Evolutionary conservation across 78 protist species (phyloP).

Genomic region (Dictyostelium brefeldianum): DNA sequence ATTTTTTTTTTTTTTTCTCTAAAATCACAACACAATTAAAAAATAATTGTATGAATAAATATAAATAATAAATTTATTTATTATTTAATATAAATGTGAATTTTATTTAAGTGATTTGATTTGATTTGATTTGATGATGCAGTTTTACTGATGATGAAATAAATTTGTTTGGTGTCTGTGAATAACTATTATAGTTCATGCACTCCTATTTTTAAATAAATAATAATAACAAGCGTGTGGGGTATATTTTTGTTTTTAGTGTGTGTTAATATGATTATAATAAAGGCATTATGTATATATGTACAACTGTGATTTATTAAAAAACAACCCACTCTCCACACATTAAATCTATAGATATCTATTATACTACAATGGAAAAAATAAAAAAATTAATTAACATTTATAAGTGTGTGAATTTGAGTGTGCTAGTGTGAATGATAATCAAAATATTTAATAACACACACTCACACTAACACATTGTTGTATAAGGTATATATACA

Average conservation of each 20-base stretch:
- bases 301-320: not conserved
- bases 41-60: not conserved
- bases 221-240: not conserved
- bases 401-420: too few species aligned
- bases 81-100: conserved; percentile 6
- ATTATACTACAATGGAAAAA: conserved; percentile 1
- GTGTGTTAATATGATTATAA: not conserved
- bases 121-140: conserved; percentile 23
- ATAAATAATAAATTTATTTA: not conserved
- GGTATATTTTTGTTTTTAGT: too few species aligned
- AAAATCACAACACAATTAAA: not conserved
- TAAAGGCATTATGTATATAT: not conserved
- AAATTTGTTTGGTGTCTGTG: not conserved
- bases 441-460: too few species aligned
- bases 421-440: too few species aligned
- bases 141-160: not conserved
- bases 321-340: not conserved
- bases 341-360: not conserved
- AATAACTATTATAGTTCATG: not conserved
- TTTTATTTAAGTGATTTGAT: conserved; percentile 10
- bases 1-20: not conserved
- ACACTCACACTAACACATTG: too few species aligned
- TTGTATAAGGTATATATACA: too few species aligned
- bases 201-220: not conserved
- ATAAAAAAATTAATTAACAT: not conserved